phyloP scores from a whole-genome alignment of 306 rosid genomes.

The Malus sylvestris region DNA sequence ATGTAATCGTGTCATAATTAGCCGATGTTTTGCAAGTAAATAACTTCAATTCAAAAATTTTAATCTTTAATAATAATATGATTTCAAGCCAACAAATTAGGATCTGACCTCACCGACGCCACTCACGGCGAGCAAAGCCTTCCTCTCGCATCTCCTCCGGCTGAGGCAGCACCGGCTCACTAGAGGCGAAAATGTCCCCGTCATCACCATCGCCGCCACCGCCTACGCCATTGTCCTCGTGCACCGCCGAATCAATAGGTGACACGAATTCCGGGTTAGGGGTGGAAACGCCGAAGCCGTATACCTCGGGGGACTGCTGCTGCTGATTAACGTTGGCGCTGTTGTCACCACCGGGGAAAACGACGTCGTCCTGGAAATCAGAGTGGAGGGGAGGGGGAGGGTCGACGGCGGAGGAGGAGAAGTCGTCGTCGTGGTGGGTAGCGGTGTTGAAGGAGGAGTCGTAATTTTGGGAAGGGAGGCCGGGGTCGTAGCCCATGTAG shows the following conservation, averaged over 20 bases:
- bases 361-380: conserved; percentile 12
- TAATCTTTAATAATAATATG: too few relatives aligned
- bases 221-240: conserved; percentile 11
- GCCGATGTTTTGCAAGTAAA: too few relatives aligned
- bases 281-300: conserved; percentile 37
- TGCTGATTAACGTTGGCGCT: neutral
- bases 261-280: conserved; percentile 40
- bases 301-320: conserved; percentile 25
- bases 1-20: too few relatives aligned
- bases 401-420: conserved; percentile 18
- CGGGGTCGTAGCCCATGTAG: conserved; percentile 20
- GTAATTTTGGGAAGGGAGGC: neutral
- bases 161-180: too few relatives aligned
- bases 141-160: too few relatives aligned
- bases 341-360: conserved; percentile 14
- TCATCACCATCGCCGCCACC: neutral
- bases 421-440: conserved; percentile 15
- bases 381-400: conserved; percentile 15
- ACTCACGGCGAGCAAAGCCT: too few relatives aligned
- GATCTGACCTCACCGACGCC: too few relatives aligned
- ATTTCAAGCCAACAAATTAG: too few relatives aligned
- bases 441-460: conserved; percentile 26
- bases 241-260: conserved; percentile 38
- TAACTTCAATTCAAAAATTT: too few relatives aligned
- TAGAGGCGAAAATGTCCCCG: conserved; percentile 12